phyloP scores from a whole-genome alignment of 148 eudicot species.

The Camellia granthamiana region DNA sequence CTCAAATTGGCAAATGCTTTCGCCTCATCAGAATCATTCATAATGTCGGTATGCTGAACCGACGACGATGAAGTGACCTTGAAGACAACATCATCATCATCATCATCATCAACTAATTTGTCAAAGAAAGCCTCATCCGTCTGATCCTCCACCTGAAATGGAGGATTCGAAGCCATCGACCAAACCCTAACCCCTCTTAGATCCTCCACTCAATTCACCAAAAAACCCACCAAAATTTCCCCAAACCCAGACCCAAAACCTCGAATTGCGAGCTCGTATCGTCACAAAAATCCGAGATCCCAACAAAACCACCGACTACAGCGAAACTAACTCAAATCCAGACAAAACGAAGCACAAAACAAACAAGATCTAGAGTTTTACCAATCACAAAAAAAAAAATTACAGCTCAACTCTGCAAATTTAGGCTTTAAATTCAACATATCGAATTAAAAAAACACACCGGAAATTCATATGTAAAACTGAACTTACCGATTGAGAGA shows the following conservation, averaged over 20 bases:
- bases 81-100: conserved; percentile 48
- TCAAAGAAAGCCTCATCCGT: conserved; percentile 87
- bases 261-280: not conserved
- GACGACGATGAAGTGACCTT: conserved; percentile 14
- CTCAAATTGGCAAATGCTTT: conserved; percentile 45
- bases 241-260: conserved; percentile 5
- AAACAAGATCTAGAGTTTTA: conserved; percentile 37
- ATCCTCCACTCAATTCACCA: conserved; percentile 6
- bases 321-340: conserved; percentile 11
- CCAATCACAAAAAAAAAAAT: not conserved
- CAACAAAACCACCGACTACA: conserved; percentile 15
- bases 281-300: conserved; percentile 26
- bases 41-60: conserved; percentile 23
- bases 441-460: not conserved
- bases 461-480: not conserved
- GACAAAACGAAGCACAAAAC: conserved; percentile 11
- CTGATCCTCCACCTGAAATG: conserved; percentile 78
- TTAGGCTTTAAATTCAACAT: not conserved
- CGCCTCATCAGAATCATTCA: conserved; percentile 48
- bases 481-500: conserved; percentile 19
- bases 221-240: conserved; percentile 4
- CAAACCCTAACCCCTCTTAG: conserved; percentile 28
- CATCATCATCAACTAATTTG: conserved; percentile 77
- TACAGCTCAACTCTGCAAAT: not conserved
- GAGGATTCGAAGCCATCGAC: conserved; percentile 72